Evolutionary conservation across 441 rosid genomes (phyloP).

Genomic region (Adansonia gregorii): DNA sequence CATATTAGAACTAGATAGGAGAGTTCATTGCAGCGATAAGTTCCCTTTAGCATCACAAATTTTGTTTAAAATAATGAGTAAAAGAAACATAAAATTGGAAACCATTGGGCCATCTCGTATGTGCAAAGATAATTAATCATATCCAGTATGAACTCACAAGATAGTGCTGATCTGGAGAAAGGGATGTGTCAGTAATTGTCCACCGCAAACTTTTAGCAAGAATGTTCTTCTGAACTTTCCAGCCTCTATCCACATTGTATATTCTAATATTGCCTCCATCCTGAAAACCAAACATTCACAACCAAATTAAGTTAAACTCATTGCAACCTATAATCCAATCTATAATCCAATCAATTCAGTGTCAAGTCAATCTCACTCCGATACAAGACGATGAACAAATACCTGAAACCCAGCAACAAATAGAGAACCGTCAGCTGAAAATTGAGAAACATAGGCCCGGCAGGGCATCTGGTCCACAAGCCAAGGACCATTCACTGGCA

Average conservation of each 20-base stretch:
- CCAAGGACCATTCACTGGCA: slow-evolving; percentile 67
- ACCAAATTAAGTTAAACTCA: neutral
- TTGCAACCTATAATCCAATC: slow-evolving; percentile 15
- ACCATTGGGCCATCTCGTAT: slow-evolving; percentile 1
- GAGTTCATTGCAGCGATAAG: slow-evolving; percentile 18
- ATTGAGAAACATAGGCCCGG: slow-evolving; percentile 69
- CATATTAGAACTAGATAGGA: neutral
- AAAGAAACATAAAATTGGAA: neutral
- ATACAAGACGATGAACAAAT: neutral
- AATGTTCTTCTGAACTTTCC: slow-evolving; percentile 79
- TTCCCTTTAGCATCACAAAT: neutral
- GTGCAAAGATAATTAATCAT: slow-evolving; percentile 19
- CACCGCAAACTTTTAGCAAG: slow-evolving; percentile 70
- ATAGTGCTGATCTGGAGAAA: slow-evolving; percentile 78
- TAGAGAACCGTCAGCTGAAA: slow-evolving; percentile 73
- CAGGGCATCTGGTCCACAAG: slow-evolving; percentile 53
- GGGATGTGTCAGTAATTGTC: slow-evolving; percentile 89
- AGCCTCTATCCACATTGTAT: slow-evolving; percentile 75
- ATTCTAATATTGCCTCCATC: slow-evolving; percentile 67
- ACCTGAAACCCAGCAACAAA: slow-evolving; percentile 51
- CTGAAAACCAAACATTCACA: slow-evolving; percentile 40
- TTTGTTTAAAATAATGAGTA: neutral
- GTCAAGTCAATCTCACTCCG: slow-evolving; percentile 20
- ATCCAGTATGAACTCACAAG: slow-evolving; percentile 51
- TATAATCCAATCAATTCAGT: slow-evolving; percentile 18